Conservation (phyloP, 768 basidiomycete species). For the Trametes cubensis region DNA sequence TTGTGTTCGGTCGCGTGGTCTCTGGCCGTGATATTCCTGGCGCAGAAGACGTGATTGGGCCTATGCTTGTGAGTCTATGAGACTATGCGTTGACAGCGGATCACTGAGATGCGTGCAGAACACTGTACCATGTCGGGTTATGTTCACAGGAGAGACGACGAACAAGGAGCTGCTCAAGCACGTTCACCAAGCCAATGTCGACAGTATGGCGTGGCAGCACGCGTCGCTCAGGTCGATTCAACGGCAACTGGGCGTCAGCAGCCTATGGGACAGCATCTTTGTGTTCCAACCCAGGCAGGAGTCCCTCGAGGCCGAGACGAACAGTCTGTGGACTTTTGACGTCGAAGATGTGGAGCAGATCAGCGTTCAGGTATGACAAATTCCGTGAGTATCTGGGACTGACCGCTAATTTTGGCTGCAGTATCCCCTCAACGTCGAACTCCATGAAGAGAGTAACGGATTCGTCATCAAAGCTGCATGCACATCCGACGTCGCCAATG, state of each 20-base stretch:
- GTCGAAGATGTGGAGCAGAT: conserved; percentile 22
- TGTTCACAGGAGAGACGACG: conserved; percentile 27
- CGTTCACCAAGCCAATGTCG: conserved; percentile 43
- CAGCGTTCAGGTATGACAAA: conserved; percentile 35
- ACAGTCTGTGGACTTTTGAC: conserved; percentile 30
- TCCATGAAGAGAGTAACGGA: conserved; percentile 36
- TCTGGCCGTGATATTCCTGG: conserved; percentile 46
- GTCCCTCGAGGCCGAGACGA: neutral
- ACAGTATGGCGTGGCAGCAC: conserved; percentile 48
- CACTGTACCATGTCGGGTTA: conserved; percentile 48
- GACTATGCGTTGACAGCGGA: neutral
- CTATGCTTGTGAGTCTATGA: conserved; percentile 44
- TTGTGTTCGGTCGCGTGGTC: conserved; percentile 50
- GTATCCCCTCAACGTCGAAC: conserved; percentile 50
- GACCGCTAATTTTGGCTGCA: conserved; percentile 22
- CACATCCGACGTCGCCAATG: conserved; percentile 34
- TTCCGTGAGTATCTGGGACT: conserved; percentile 20
- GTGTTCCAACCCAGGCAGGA: conserved; percentile 43
- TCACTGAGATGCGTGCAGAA: conserved; percentile 36
- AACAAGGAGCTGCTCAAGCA: conserved; percentile 41
- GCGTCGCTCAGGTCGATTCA: conserved; percentile 48
- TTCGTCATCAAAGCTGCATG: conserved; percentile 43
- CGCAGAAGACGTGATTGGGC: conserved; percentile 49
- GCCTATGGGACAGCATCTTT: conserved; percentile 48
- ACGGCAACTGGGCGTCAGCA: conserved; percentile 33